Evolutionary conservation across 164 flowering plant genomes (phyloP).

Genomic region (Macadamia integrifolia): DNA sequence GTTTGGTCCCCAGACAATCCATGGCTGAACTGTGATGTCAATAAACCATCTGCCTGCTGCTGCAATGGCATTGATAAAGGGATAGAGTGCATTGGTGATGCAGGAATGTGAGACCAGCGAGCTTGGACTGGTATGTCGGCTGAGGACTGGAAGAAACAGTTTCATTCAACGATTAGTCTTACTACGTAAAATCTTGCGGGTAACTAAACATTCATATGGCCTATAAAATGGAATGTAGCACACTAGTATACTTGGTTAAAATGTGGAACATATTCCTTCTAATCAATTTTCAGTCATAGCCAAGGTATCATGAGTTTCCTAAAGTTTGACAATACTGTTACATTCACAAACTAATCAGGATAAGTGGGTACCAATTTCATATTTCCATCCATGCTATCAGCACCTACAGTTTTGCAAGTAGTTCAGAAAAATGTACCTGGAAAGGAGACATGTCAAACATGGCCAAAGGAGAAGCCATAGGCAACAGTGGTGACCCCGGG

Average conservation of each 20-base stretch:
- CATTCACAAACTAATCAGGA: background rate
- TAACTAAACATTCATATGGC: too few relatives aligned
- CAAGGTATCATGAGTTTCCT: too few relatives aligned
- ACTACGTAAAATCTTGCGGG: background rate
- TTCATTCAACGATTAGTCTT: constrained; percentile 8
- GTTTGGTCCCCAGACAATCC: constrained; percentile 37
- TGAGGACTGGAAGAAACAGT: constrained; percentile 39
- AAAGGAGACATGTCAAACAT: constrained; percentile 89
- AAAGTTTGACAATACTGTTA: background rate
- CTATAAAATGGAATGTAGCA: too few relatives aligned
- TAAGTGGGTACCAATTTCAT: too few relatives aligned
- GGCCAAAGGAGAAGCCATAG: constrained; percentile 72
- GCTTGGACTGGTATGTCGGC: constrained; percentile 61
- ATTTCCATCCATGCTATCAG: background rate
- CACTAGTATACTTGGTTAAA: too few relatives aligned
- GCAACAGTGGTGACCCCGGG: constrained; percentile 79
- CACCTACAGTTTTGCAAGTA: background rate
- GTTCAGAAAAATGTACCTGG: constrained; percentile 48
- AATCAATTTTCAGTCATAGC: too few relatives aligned
- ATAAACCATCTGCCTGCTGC: constrained; percentile 44
- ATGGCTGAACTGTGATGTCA: constrained; percentile 47
- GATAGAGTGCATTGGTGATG: constrained; percentile 50
- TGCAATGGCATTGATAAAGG: constrained; percentile 54
- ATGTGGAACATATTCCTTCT: too few relatives aligned
- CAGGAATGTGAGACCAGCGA: constrained; percentile 69